These are phyloP conservation scores for Abrus pulchellus DNA, from an alignment of 306 rosid genomes.

Conservation along the genomic window DNA sequence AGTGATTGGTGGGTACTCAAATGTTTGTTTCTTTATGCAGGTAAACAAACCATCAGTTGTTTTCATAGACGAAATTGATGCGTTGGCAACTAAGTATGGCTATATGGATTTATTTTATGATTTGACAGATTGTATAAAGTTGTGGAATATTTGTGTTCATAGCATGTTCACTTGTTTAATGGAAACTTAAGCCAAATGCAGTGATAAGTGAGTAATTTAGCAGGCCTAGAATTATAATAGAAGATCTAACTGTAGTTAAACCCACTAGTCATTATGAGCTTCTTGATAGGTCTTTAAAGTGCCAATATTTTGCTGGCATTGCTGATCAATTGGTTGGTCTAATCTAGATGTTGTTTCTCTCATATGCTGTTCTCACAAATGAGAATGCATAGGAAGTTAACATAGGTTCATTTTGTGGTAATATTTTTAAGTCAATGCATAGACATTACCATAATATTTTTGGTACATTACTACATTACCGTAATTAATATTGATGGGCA, in stretches of 20 bases:
- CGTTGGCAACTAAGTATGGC: constrained; percentile 88
- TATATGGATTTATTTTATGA: constrained; percentile 43
- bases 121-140: constrained; percentile 19
- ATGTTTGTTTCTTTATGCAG: constrained; percentile 65
- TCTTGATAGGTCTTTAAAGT: constrained; percentile 35
- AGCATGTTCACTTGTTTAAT: constrained; percentile 32
- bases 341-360: constrained; percentile 29
- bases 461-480: neutral
- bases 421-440: constrained; percentile 22
- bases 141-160: constrained; percentile 33
- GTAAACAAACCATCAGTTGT: constrained; percentile 97
- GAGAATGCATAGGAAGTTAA: constrained; percentile 3
- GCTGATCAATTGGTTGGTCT: constrained; percentile 33
- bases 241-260: constrained; percentile 23
- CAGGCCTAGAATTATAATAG: constrained; percentile 21
- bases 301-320: constrained; percentile 37
- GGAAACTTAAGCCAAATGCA: constrained; percentile 38
- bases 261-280: constrained; percentile 31
- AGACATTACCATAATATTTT: neutral
- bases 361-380: constrained; percentile 16
- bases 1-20: constrained; percentile 29
- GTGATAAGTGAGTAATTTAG: constrained; percentile 23
- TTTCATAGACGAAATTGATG: constrained; percentile 97
- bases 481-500: constrained; percentile 21
- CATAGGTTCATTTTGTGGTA: constrained; percentile 29